phyloP scores from a whole-genome alignment of 139 green algal species.

The Trebouxia sp. region DNA sequence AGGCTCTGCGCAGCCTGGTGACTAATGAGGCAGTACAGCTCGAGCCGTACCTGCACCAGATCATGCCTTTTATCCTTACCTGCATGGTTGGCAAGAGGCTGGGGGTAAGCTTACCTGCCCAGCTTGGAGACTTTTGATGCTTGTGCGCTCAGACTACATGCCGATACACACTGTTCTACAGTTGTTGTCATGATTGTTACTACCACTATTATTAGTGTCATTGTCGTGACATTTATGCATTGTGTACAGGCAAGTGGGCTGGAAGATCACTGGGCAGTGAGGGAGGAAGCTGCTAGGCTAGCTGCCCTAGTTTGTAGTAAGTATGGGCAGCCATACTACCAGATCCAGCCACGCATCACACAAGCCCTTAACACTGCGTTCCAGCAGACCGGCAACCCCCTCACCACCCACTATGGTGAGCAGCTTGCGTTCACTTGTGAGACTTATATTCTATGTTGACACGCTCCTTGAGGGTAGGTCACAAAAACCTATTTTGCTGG shows the following conservation, averaged over 20 bases:
- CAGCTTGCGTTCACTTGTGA: background rate
- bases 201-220: background rate
- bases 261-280: constrained; percentile 47
- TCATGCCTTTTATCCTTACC: constrained; percentile 82
- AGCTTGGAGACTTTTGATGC: background rate
- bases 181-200: background rate
- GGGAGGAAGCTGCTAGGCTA: constrained; percentile 60
- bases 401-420: constrained; percentile 67
- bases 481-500: too few species aligned
- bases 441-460: background rate
- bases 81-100: constrained; percentile 71
- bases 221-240: background rate
- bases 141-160: background rate
- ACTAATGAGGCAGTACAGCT: constrained; percentile 72
- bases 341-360: constrained; percentile 65
- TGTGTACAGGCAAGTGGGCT: background rate
- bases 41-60: constrained; percentile 80
- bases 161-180: background rate
- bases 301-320: constrained; percentile 58
- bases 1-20: constrained; percentile 58
- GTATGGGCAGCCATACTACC: constrained; percentile 62
- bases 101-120: constrained; percentile 32
- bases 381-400: constrained; percentile 55
- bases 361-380: constrained; percentile 53
- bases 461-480: too few species aligned